Evolutionary conservation across 495 filamentous ascomycete genomes (phyloP).

Genomic region (Sordaria brevicollis): DNA sequence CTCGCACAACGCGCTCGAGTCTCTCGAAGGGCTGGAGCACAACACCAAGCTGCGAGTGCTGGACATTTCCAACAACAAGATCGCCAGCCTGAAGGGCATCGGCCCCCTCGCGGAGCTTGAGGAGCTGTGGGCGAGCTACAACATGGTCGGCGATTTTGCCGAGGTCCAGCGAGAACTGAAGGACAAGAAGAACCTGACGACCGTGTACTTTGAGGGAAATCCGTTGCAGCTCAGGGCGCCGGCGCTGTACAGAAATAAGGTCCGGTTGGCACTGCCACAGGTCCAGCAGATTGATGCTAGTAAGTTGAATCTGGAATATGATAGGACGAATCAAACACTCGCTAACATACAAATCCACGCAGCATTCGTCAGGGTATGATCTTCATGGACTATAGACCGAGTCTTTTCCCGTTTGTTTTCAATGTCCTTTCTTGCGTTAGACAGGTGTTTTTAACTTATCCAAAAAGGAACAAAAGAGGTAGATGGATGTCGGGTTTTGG

Average conservation of each 20-base stretch:
- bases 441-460: not conserved
- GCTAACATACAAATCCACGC: constrained; percentile 29
- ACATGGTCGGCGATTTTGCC: constrained; percentile 63
- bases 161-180: constrained; percentile 74
- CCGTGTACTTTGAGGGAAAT: constrained; percentile 96
- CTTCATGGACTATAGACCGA: not conserved
- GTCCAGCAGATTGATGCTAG: constrained; percentile 93
- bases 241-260: constrained; percentile 85
- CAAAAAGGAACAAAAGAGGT: not conserved
- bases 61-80: constrained; percentile 85
- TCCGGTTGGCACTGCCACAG: constrained; percentile 76
- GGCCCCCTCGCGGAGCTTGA: constrained; percentile 59
- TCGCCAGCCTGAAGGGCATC: constrained; percentile 65
- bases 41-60: constrained; percentile 65
- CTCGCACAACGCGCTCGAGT: constrained; percentile 87
- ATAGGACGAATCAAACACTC: not conserved
- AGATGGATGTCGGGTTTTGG: not conserved
- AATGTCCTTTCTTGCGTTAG: not conserved
- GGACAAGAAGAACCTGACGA: constrained; percentile 70
- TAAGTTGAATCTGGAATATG: constrained; percentile 41
- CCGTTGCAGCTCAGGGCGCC: constrained; percentile 68
- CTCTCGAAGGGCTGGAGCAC: constrained; percentile 62
- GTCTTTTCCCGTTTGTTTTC: not conserved
- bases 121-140: constrained; percentile 93
- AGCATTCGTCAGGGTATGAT: constrained; percentile 25